Evolutionary conservation across 257 asterid genomes (phyloP).

Genomic region (Striga asiatica): DNA sequence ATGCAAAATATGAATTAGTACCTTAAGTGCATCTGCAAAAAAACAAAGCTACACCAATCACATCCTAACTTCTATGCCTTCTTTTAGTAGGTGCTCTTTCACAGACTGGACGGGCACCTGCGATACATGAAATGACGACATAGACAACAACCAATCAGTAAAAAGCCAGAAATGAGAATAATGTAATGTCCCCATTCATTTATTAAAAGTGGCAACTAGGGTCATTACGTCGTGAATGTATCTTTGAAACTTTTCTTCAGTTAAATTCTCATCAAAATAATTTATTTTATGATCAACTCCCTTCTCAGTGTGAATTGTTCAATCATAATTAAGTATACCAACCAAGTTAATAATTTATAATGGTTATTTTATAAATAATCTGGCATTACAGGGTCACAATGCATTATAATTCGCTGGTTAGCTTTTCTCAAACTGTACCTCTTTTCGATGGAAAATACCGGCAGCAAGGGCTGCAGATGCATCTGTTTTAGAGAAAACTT

Average conservation of each 20-base stretch:
- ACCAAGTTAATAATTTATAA: not conserved
- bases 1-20: not conserved
- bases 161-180: not conserved
- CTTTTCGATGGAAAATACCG: constrained; percentile 90
- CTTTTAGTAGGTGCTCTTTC: constrained; percentile 44
- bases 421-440: constrained; percentile 33
- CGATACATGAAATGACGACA: not conserved
- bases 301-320: too few relatives aligned
- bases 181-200: too few relatives aligned
- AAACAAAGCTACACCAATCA: not conserved
- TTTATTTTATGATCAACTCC: too few relatives aligned
- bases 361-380: not conserved
- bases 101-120: constrained; percentile 63
- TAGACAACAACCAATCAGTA: not conserved
- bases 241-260: too few relatives aligned
- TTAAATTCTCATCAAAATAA: too few relatives aligned
- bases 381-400: not conserved
- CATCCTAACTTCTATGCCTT: constrained; percentile 49
- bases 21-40: too few relatives aligned
- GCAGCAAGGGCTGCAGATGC: constrained; percentile 99
- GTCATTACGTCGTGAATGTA: too few relatives aligned
- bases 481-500: constrained; percentile 73
- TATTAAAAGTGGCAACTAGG: too few relatives aligned
- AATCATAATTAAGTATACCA: not conserved
- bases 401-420: not conserved